A percentile compares a stretch with the other conserved stretches of the same genome.
Conservation (phyloP, 1,139 yeast genomes). For the Pneumocystis jirovecii region DNA sequence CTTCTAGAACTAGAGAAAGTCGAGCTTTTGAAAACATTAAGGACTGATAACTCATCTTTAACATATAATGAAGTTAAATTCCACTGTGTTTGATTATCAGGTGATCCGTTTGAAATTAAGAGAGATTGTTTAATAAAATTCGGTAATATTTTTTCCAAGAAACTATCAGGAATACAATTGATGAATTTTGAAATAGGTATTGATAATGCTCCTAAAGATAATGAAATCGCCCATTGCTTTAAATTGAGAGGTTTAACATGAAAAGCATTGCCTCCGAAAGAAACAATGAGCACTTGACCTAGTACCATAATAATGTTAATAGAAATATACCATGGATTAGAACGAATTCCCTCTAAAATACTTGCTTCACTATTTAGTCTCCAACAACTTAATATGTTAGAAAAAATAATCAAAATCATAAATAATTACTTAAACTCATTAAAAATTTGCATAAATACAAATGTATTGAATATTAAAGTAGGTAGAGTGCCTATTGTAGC, state of each 20-base stretch:
- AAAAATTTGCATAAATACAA: conserved; percentile 96
- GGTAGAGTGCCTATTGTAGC: conserved; percentile 31
- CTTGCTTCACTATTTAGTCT: conserved; percentile 83
- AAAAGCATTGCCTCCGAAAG: conserved; percentile 93
- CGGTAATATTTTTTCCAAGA: conserved; percentile 52
- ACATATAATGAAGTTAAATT: neutral
- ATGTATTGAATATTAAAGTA: conserved; percentile 84
- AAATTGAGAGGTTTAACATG: conserved; percentile 64
- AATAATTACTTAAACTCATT: conserved; percentile 40
- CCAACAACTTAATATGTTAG: conserved; percentile 42
- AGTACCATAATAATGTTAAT: conserved; percentile 66
- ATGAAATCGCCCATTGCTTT: conserved; percentile 79
- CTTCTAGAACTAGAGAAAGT: neutral
- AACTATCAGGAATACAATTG: conserved; percentile 57
- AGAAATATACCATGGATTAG: conserved; percentile 65
- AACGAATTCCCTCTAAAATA: conserved; percentile 63
- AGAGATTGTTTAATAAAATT: conserved; percentile 28
- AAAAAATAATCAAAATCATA: neutral
- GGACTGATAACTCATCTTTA: neutral
- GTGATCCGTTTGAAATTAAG: neutral
- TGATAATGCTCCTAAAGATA: conserved; percentile 68
- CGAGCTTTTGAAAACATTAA: neutral
- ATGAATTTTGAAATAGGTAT: conserved; percentile 66
- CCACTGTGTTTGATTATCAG: neutral
- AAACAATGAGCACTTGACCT: conserved; percentile 80